Evolutionary conservation across 257 asterid species (phyloP), one percentile per base, ranked within the genome.

Genomic region (Solanum megistacrolobum): DNA sequence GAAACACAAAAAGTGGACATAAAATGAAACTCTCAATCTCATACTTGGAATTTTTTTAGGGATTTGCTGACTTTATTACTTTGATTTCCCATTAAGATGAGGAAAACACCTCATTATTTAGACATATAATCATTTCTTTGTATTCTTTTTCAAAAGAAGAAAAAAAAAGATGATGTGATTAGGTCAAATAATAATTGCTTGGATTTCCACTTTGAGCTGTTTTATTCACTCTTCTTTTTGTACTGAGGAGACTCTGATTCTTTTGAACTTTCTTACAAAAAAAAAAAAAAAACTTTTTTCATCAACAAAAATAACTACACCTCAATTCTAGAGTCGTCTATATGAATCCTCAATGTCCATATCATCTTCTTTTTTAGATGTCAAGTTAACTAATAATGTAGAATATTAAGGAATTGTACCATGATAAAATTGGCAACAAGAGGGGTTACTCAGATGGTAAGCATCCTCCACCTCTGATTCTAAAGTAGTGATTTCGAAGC

Each of bases 41-140:
- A 35, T 83, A 55, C 52, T 58, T 55, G 7, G 62, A 68, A 48
- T 12, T 12, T 62, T 60, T 60, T 65, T 66, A 39, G 81, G 78
- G 60, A 60, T 25, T 79, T 79, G 78, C 48, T 13, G 83, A 41
- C 68, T 86, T 72, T 87, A 74, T 66, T 60, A 62, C 87, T 65
- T 43, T 89, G 84, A 71, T 71, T 86, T 32, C 83, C 60, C 12
- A 38, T 84, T 52, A 13, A 65, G 41, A 32, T 62, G 39, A 62
- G 68, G 52, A 84, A 75, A 66, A 78, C 86, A 36, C 55, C 86
- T 31, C 78, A 39, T 29, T 60, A 48, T 7, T 62, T 71, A 21
- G 20, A 58, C 34, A 34, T 84, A 83, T 34, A 55, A 88, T 90
- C 43, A 90, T 90, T 71, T 55, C 71, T 84, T 39, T 62, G 34